These are phyloP conservation scores for Straminergon stramineum DNA, from an alignment of 225 moss, liverwort and hornwort species.

Conservation along the genomic window DNA sequence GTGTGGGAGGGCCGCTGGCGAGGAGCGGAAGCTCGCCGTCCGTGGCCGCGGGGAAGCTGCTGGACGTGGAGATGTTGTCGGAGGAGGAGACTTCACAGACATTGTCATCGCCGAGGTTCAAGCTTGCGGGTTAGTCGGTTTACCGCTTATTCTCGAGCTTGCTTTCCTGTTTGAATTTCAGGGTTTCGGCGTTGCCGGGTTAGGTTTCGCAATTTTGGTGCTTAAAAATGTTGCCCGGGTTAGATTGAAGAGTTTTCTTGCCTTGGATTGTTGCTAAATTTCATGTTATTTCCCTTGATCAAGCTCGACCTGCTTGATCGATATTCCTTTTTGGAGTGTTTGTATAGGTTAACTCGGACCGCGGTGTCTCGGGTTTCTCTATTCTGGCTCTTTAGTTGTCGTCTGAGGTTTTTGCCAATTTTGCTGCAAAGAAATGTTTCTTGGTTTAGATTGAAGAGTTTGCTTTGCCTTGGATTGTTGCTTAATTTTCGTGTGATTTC, in stretches of 20 bases:
- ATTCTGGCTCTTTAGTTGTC: not conserved
- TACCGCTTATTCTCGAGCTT: not conserved
- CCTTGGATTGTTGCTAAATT: not conserved
- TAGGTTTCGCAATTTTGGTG: not conserved
- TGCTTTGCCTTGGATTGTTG: not conserved
- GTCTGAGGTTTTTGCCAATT: not conserved
- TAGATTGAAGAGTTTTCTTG: not conserved
- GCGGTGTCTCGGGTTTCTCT: not conserved
- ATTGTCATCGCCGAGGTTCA: constrained; percentile 16
- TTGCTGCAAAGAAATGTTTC: not conserved
- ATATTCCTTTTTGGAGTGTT: not conserved
- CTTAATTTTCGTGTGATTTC: not conserved
- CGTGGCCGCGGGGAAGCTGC: not conserved
- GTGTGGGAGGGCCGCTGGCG: not conserved
- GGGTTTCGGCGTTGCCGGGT: not conserved
- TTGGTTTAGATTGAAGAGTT: not conserved
- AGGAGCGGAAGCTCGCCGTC: constrained; percentile 1
- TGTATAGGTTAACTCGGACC: not conserved
- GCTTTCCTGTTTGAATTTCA: not conserved
- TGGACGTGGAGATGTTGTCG: constrained; percentile 44
- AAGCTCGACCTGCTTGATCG: not conserved
- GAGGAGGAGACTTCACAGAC: constrained; percentile 19
- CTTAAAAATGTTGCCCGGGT: not conserved
- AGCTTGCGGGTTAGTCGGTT: constrained; percentile 20
- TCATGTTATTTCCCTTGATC: not conserved